These are phyloP conservation scores for Puya raimondii DNA, from an alignment of 176 grass and related monocot genomes.

Conservation along the genomic window DNA sequence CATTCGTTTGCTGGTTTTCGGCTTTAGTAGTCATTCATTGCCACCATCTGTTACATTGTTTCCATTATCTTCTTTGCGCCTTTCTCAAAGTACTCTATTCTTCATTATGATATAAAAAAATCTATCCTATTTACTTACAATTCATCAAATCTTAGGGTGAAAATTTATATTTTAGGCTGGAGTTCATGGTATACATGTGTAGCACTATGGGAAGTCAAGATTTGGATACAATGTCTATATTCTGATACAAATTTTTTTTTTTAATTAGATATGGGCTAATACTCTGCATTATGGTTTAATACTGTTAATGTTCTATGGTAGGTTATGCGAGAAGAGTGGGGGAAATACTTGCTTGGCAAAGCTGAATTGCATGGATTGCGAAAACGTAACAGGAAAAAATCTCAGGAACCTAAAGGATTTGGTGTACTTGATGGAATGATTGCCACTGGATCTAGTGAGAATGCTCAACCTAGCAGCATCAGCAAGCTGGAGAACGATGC, in stretches of 20 bases:
- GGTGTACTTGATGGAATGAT: constrained; percentile 78
- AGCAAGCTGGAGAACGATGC: constrained; percentile 77
- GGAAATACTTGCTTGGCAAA: constrained; percentile 88
- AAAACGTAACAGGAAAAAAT: constrained; percentile 60
- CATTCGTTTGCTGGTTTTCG: neutral
- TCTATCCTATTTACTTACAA: neutral
- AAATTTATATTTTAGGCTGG: neutral
- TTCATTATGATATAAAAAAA: neutral
- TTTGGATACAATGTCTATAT: neutral
- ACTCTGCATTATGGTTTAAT: neutral
- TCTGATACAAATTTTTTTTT: neutral
- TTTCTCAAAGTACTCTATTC: neutral
- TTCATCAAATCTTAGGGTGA: neutral
- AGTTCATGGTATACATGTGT: neutral
- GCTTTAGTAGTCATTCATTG: neutral
- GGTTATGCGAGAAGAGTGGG: constrained; percentile 86
- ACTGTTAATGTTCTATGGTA: constrained; percentile 29
- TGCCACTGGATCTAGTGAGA: constrained; percentile 44
- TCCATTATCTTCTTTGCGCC: neutral
- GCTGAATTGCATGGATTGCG: constrained; percentile 55
- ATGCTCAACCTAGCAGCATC: constrained; percentile 46
- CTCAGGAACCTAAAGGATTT: constrained; percentile 81
- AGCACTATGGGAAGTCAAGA: neutral
- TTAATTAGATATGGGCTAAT: neutral
- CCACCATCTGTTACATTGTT: neutral